Evolutionary conservation across 257 asterid genomes (phyloP).

Genomic region (Coffea canephora): DNA sequence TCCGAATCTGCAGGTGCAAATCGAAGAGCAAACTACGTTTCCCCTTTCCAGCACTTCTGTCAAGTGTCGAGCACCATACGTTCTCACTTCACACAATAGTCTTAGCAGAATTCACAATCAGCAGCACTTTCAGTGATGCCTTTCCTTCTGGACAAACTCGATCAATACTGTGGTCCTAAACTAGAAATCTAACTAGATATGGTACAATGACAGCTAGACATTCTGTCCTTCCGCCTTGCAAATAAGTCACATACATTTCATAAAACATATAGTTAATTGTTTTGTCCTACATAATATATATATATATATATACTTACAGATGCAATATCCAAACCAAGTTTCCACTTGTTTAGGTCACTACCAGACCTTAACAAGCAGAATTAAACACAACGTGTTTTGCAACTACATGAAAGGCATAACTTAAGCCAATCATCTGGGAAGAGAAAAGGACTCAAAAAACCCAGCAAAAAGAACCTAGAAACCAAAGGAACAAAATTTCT

Average conservation of each 20-base stretch:
- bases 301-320: not conserved
- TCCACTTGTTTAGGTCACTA: not conserved
- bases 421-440: not conserved
- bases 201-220: not conserved
- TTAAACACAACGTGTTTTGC: not conserved
- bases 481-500: not conserved
- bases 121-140: not conserved
- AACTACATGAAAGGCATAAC: not conserved
- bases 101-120: not conserved
- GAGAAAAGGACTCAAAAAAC: not conserved
- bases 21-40: not conserved
- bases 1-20: not conserved
- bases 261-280: not conserved
- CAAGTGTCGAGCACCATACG: not conserved
- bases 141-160: not conserved
- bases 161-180: not conserved
- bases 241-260: not conserved
- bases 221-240: not conserved
- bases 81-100: not conserved
- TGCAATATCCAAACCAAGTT: not conserved
- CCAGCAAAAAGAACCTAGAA: not conserved
- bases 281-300: not conserved
- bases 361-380: not conserved
- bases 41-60: not conserved
- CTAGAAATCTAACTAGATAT: not conserved